These are phyloP conservation scores for Saccharomycopsis malanga DNA, from an alignment of 805 yeast species.

Conservation along the genomic window DNA sequence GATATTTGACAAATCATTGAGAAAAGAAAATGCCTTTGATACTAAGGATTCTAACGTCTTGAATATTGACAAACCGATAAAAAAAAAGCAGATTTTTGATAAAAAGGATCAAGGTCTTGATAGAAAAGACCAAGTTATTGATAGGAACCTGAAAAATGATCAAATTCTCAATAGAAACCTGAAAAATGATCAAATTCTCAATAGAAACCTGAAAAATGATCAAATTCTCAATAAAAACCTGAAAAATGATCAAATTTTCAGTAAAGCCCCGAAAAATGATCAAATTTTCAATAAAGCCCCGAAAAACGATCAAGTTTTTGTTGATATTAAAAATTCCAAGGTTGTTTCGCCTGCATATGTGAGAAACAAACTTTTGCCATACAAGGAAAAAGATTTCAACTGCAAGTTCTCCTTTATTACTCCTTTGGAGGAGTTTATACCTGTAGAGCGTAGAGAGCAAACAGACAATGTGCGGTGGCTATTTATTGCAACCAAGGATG, in stretches of 20 bases:
- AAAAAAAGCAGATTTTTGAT: too few species aligned
- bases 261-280: neutral
- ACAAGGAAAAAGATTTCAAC: constrained; percentile 18
- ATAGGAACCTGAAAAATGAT: neutral
- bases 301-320: neutral
- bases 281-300: constrained; percentile 1
- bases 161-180: neutral
- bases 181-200: neutral
- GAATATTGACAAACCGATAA: too few species aligned
- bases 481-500: constrained; percentile 13
- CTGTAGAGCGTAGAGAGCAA: neutral
- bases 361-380: constrained; percentile 11
- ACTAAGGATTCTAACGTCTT: too few species aligned
- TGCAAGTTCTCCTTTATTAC: constrained; percentile 17
- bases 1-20: too few species aligned
- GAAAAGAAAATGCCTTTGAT: too few species aligned
- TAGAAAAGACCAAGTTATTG: too few species aligned
- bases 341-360: neutral
- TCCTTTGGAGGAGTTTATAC: neutral
- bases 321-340: constrained; percentile 11
- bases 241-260: neutral
- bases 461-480: neutral
- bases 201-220: neutral
- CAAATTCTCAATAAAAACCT: neutral
- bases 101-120: too few species aligned